These are phyloP conservation scores for Acanthamoeba quina DNA, from an alignment of 208 protist species.

Conservation along the genomic window DNA sequence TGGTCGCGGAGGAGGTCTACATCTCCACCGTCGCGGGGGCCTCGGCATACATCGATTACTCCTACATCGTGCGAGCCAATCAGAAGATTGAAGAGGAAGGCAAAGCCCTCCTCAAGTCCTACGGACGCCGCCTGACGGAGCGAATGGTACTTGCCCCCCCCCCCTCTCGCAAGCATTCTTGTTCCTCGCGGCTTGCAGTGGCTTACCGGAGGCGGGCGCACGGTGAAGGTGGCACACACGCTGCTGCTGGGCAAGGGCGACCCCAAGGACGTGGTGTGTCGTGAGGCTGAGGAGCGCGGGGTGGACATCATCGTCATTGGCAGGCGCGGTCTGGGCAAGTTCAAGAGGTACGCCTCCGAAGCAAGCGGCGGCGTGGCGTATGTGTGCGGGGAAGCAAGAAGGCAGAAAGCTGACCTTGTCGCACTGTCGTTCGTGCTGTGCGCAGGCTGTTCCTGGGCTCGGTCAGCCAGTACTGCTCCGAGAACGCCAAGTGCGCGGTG, in stretches of 20 bases:
- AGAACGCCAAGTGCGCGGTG: conserved; percentile 66
- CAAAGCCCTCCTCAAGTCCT: conserved; percentile 54
- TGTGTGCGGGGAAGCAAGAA: neutral
- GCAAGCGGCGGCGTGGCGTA: neutral
- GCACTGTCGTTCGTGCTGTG: neutral
- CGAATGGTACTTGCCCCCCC: neutral
- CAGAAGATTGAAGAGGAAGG: conserved; percentile 69
- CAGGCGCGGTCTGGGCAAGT: conserved; percentile 51
- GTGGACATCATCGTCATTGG: conserved; percentile 57
- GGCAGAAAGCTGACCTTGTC: neutral
- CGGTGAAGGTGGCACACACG: conserved; percentile 52
- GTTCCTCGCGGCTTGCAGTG: neutral
- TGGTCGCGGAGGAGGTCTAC: conserved; percentile 72
- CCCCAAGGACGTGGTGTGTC: conserved; percentile 56
- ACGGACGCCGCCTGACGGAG: conserved; percentile 47
- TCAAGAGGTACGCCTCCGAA: neutral
- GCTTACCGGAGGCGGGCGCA: neutral
- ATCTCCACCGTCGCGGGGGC: conserved; percentile 61
- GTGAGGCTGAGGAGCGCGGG: conserved; percentile 51
- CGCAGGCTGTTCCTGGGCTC: conserved; percentile 65
- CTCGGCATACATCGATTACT: conserved; percentile 70
- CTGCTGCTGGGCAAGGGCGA: conserved; percentile 71
- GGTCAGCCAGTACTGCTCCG: conserved; percentile 62
- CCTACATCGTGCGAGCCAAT: conserved; percentile 64
- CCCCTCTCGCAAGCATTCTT: neutral